These are phyloP conservation scores for Tolypocladium ophioglossoides DNA, from an alignment of 2,329 filamentous ascomycete genomes.

Conservation along the genomic window DNA sequence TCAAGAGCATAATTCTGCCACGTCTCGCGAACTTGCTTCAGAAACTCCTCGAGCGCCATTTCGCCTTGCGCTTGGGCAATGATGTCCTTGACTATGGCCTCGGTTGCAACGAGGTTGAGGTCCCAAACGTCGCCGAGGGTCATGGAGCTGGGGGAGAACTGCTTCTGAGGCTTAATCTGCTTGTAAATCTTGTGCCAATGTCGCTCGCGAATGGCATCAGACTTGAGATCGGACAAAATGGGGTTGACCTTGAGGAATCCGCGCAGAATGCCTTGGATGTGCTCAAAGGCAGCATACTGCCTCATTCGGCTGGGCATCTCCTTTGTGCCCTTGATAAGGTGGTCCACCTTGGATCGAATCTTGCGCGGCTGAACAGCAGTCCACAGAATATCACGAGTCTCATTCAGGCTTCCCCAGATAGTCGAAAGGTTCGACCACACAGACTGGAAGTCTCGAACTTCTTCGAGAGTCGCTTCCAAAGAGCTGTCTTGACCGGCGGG, in stretches of 20 bases:
- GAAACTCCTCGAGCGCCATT: slow-evolving; percentile 95
- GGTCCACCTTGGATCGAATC: slow-evolving; percentile 78
- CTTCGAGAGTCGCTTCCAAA: slow-evolving; percentile 80
- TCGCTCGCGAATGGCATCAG: slow-evolving; percentile 88
- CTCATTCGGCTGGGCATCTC: slow-evolving; percentile 99
- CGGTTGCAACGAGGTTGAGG: slow-evolving; percentile 77
- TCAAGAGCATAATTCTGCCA: slow-evolving; percentile 95
- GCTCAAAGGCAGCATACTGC: slow-evolving; percentile 98
- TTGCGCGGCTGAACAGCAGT: slow-evolving; percentile 92
- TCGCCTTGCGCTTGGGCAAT: slow-evolving; percentile 94
- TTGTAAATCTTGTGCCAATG: slow-evolving; percentile 99
- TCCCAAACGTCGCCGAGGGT: slow-evolving; percentile 99
- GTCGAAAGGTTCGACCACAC: slow-evolving; percentile 94
- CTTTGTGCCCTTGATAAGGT: slow-evolving; percentile 93
- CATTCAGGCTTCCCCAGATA: slow-evolving; percentile 93
- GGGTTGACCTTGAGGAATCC: slow-evolving; percentile 86
- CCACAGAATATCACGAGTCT: slow-evolving; percentile 87
- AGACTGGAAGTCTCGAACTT: slow-evolving; percentile 97
- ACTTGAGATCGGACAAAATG: slow-evolving; percentile 82
- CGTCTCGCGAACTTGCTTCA: slow-evolving; percentile 90
- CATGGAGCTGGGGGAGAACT: slow-evolving; percentile 89
- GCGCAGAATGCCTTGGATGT: slow-evolving; percentile 84
- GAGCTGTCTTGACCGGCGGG: slow-evolving; percentile 69
- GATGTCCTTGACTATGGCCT: slow-evolving; percentile 81
- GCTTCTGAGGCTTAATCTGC: slow-evolving; percentile 79